Base-by-base conservation (phyloP, 2,329 filamentous ascomycete genomes). In the Zymoseptoria brevis region DNA sequence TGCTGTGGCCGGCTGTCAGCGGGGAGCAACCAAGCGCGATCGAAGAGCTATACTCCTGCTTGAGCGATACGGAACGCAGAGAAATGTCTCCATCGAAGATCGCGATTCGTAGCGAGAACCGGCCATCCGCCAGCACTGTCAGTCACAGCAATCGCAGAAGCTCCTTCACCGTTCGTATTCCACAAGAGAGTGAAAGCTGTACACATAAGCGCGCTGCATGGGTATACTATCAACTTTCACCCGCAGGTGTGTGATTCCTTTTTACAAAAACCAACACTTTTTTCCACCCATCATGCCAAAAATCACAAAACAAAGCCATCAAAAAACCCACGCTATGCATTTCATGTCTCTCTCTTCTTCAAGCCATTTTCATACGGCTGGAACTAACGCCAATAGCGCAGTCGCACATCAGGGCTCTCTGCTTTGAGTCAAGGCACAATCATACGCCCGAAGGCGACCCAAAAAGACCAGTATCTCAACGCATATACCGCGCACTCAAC, bases 401-500 rank as follows among this genome's bases (percentile, higher is more conserved):
- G 35, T n/a, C 13, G 13, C 13, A 45, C 13, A 5, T 45, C 16
- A 45, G 8, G 26, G 3, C 26, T 29, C 8, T 29, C 26, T 29
- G 1, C 26, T 29, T 29, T 4, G 8, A 29, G 8, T 8, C 7
- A 29, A 29, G 26, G 7, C 26, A 8, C 26, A 29, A 29, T 29
- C 26, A 29, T 29, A 29, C 24, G 24, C 5, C 24, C 7, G 24
- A 8, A 26, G 8, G 7, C 26, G 8, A 29, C 26, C 7, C 26
- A 8, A 29, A 29, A 29, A 29, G 26, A 6, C 26, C 26, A 29
- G 26, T 29, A 1, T 29, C 26, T 29, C 26, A 29, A 29, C 26
- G 26, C 26, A 29, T 67, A 64, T 69, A 79, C 59, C 75, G 73
- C 52, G 87, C 84, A 68, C 87, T 90, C 63, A 92, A 76, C 55